These are phyloP conservation scores for Iberis pinnata DNA, from an alignment of 345 rosid species.

Conservation along the genomic window DNA sequence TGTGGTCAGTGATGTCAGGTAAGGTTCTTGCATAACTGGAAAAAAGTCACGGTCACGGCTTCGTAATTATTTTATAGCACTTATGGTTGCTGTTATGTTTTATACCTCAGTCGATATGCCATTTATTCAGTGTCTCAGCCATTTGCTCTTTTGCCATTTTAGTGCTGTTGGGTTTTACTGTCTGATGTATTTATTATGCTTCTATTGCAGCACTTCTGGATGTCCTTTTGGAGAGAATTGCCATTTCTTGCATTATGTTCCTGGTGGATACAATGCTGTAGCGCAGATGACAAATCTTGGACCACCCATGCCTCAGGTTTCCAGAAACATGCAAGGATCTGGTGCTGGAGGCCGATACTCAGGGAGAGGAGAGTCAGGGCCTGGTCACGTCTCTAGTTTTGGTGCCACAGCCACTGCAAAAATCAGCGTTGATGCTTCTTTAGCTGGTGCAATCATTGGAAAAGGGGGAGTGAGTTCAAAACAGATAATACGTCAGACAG, in stretches of 20 bases:
- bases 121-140: not conserved
- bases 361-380: slow-evolving; percentile 82
- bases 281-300: slow-evolving; percentile 65
- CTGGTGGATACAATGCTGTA: slow-evolving; percentile 88
- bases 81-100: not conserved
- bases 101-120: not conserved
- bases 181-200: slow-evolving; percentile 12
- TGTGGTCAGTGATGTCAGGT: not conserved
- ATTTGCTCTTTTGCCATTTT: slow-evolving; percentile 7
- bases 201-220: slow-evolving; percentile 75
- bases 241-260: slow-evolving; percentile 91
- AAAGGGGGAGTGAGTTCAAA: slow-evolving; percentile 89
- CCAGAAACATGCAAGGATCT: slow-evolving; percentile 52
- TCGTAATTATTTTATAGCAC: not conserved
- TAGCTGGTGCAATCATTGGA: slow-evolving; percentile 93
- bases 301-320: slow-evolving; percentile 44
- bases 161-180: slow-evolving; percentile 9
- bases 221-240: slow-evolving; percentile 98
- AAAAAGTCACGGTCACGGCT: not conserved
- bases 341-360: slow-evolving; percentile 82
- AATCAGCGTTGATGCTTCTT: slow-evolving; percentile 85
- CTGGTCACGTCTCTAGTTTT: slow-evolving; percentile 65
- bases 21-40: not conserved
- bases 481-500: slow-evolving; percentile 78
- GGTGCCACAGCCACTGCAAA: slow-evolving; percentile 88